These are phyloP conservation scores for Cryphonectria japonica DNA, from an alignment of 2,329 filamentous ascomycete species.

Conservation along the genomic window DNA sequence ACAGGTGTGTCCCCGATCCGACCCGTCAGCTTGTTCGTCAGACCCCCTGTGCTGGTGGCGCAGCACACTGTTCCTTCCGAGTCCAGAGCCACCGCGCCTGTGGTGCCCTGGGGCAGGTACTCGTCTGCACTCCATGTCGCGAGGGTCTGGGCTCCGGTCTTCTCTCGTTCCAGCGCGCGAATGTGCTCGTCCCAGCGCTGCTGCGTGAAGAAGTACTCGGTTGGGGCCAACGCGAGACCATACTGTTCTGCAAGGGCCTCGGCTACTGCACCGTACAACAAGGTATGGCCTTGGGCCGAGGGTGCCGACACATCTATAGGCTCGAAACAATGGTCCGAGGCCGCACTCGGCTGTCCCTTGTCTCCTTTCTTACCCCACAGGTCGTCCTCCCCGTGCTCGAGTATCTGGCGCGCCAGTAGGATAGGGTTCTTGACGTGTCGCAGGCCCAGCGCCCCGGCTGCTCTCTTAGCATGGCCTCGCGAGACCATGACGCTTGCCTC, in stretches of 20 bases:
- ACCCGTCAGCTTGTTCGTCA: slow-evolving; percentile 88
- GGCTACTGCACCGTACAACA: slow-evolving; percentile 68
- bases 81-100: slow-evolving; percentile 82
- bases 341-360: slow-evolving; percentile 35
- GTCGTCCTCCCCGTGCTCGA: slow-evolving; percentile 68
- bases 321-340: slow-evolving; percentile 33
- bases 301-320: slow-evolving; percentile 46
- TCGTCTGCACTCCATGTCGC: slow-evolving; percentile 63
- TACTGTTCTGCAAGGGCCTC: slow-evolving; percentile 70
- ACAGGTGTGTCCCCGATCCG: slow-evolving; percentile 86
- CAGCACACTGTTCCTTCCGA: slow-evolving; percentile 71
- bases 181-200: slow-evolving; percentile 72
- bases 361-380: slow-evolving; percentile 43
- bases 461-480: slow-evolving; percentile 71
- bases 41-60: slow-evolving; percentile 72
- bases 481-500: slow-evolving; percentile 89
- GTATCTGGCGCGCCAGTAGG: slow-evolving; percentile 69
- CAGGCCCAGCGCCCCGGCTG: slow-evolving; percentile 75
- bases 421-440: slow-evolving; percentile 80
- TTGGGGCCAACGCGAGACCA: slow-evolving; percentile 71
- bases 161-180: slow-evolving; percentile 54
- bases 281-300: slow-evolving; percentile 69
- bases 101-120: slow-evolving; percentile 82
- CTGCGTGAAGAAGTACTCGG: slow-evolving; percentile 78
- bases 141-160: slow-evolving; percentile 39